Conservation (phyloP, 192 early-diverging fungal species). For the Backusella liffmaniae region DNA sequence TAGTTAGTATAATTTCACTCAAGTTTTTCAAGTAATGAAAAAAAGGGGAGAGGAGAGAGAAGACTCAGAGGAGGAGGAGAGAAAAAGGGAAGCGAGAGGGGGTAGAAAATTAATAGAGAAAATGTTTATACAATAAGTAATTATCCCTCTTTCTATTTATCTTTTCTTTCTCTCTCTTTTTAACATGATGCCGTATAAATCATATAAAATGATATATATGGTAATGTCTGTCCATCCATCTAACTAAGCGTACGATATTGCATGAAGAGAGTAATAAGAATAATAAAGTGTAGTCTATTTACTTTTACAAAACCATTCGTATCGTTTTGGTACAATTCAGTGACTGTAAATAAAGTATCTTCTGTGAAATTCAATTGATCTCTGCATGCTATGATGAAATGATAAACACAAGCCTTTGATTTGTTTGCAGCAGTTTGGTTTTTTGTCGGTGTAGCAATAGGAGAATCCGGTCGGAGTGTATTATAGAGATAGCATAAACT, state of each 20-base stretch:
- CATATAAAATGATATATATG: background rate
- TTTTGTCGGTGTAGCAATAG: slow-evolving; percentile 51
- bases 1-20: background rate
- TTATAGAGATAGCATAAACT: slow-evolving; percentile 75
- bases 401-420: slow-evolving; percentile 78
- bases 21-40: background rate
- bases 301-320: slow-evolving; percentile 98
- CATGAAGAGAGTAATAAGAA: background rate
- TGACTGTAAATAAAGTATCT: slow-evolving; percentile 78
- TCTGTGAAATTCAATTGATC: slow-evolving; percentile 73
- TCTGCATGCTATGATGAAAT: slow-evolving; percentile 86
- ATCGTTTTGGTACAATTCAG: slow-evolving; percentile 90
- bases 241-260: background rate
- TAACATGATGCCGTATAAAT: background rate
- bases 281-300: slow-evolving; percentile 1
- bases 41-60: background rate
- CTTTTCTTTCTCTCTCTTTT: background rate
- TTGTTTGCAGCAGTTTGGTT: slow-evolving; percentile 60
- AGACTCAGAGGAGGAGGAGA: background rate
- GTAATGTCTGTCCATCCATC: slow-evolving; percentile 1
- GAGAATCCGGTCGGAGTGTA: slow-evolving; percentile 59
- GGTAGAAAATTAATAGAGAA: background rate
- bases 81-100: background rate
- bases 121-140: background rate
- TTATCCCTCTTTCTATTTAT: background rate